A percentile compares a stretch with the other conserved stretches of the same genome.
Evolutionary conservation across 1,284 basidiomycete species (phyloP).

Genomic region (Malassezia vespertilionis): DNA sequence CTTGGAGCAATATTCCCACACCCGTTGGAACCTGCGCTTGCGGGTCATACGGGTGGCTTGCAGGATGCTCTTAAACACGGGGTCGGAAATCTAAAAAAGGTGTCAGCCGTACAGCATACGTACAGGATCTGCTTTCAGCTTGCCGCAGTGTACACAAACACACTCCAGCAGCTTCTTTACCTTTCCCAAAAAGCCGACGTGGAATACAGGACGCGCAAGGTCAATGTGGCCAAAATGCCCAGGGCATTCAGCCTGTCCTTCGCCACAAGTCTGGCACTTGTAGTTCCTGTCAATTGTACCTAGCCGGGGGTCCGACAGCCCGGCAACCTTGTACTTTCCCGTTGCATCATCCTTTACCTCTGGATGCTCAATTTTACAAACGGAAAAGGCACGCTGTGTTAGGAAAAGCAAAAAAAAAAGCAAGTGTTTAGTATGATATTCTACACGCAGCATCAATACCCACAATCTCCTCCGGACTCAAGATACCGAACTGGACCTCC

Average conservation of each 20-base stretch:
- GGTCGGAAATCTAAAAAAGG: constrained; percentile 30
- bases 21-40: constrained; percentile 39
- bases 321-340: constrained; percentile 72
- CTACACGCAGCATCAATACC: constrained; percentile 19
- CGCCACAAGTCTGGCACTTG: constrained; percentile 97
- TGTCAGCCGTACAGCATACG: constrained; percentile 4
- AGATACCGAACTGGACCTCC: constrained; percentile 98
- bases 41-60: constrained; percentile 34
- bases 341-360: constrained; percentile 86
- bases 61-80: constrained; percentile 37
- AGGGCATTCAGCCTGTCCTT: constrained; percentile 57
- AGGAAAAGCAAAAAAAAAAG: no score
- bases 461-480: constrained; percentile 94
- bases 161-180: constrained; percentile 99
- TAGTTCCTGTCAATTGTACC: constrained; percentile 97
- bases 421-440: constrained; percentile 11
- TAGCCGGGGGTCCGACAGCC: constrained; percentile 94
- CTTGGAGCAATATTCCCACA: constrained; percentile 46
- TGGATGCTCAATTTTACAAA: constrained; percentile 93
- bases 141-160: constrained; percentile 96
- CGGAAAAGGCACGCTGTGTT: constrained; percentile 77
- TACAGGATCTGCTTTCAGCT: constrained; percentile 72
- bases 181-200: constrained; percentile 94
- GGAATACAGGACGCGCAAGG: constrained; percentile 87
- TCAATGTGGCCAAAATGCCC: constrained; percentile 99